Percentiles rank a stretch among this genome's conserved stretches.
phyloP scores from a whole-genome alignment of 768 basidiomycete species.

The Infundibulicybe gibba region DNA sequence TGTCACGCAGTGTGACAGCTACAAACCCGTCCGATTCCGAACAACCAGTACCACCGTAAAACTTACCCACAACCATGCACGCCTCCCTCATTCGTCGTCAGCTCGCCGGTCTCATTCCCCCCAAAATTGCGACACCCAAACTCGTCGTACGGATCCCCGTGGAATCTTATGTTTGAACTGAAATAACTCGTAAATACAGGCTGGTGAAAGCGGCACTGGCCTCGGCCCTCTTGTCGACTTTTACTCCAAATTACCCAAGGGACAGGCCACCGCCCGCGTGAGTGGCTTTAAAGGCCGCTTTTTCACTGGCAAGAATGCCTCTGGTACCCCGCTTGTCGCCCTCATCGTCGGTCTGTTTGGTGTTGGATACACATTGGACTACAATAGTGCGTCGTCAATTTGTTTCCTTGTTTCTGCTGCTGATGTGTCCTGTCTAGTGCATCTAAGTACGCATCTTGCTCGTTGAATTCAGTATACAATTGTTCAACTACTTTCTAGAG shows the following conservation, averaged over 20 bases:
- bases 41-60: not conserved
- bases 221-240: slow-evolving; percentile 88
- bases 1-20: not conserved
- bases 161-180: not conserved
- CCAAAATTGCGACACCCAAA: slow-evolving; percentile 91
- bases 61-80: slow-evolving; percentile 49
- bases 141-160: slow-evolving; percentile 60
- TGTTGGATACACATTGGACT: slow-evolving; percentile 85
- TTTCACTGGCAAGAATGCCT: slow-evolving; percentile 86
- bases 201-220: slow-evolving; percentile 76
- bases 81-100: slow-evolving; percentile 82
- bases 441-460: slow-evolving; percentile 61
- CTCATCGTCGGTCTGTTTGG: slow-evolving; percentile 65
- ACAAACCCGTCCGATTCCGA: not conserved
- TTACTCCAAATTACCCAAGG: slow-evolving; percentile 96
- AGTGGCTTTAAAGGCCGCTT: slow-evolving; percentile 76
- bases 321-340: slow-evolving; percentile 61
- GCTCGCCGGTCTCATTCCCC: slow-evolving; percentile 83
- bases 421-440: slow-evolving; percentile 32
- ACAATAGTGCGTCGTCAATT: slow-evolving; percentile 67
- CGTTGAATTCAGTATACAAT: not conserved
- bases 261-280: slow-evolving; percentile 57
- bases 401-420: not conserved
- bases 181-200: slow-evolving; percentile 38
- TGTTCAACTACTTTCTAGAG: slow-evolving; percentile 43